Base-by-base conservation (phyloP, 192 early-diverging fungal species). In the Rhizophagus sp. region DNA sequence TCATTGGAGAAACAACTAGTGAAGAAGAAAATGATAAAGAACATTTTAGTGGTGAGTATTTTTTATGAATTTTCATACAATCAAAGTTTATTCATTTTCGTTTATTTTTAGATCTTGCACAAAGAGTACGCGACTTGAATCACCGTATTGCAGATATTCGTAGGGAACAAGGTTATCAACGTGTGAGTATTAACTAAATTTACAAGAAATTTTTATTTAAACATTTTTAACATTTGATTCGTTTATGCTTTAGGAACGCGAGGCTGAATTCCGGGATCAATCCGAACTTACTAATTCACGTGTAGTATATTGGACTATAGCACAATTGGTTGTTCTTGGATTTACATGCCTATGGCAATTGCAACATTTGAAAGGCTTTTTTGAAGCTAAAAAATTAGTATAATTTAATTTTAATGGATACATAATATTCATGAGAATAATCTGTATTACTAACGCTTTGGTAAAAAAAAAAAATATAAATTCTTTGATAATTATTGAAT, bases 331-430 rank as follows among this genome's bases (percentile, higher is more conserved):
- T 49, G 88, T 98, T 33, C 86, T 98, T 39, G 93, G 88, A 27
- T 86, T 88, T 27, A 90, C 90, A 19, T 93, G 92, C 85, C 88
- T 90, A 73, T 97, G 96, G 96, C 96, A 98, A 85, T 91, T 96
- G 83, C 90, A 92, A 25, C 93, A 95, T 80, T 87, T 96, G 75
- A 91, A 92, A 80, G 82, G 86, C 73, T 97, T 97, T 89, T 96
- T 97, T 83, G 90, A 93, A 64, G 87, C 94, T 82, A 97, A 97
- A 88, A 97, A 97, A 84, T 89, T 97, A 36, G 94, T 94, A 80
- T 94, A 90, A 85, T 22, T 24, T 44, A 24, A n/a, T 64, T 71
- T 10, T 13, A 7, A 13, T 3, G 81, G 1, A 44, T 47, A 47
- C 9, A 12, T 47, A 10, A 10, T 47, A 47, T 44, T 36, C 34